A percentile compares a stretch with the other conserved stretches of the same genome.
These are phyloP conservation scores for Chaetomium olivaceum DNA, from an alignment of 2,329 filamentous ascomycete species.

Conservation along the genomic window DNA sequence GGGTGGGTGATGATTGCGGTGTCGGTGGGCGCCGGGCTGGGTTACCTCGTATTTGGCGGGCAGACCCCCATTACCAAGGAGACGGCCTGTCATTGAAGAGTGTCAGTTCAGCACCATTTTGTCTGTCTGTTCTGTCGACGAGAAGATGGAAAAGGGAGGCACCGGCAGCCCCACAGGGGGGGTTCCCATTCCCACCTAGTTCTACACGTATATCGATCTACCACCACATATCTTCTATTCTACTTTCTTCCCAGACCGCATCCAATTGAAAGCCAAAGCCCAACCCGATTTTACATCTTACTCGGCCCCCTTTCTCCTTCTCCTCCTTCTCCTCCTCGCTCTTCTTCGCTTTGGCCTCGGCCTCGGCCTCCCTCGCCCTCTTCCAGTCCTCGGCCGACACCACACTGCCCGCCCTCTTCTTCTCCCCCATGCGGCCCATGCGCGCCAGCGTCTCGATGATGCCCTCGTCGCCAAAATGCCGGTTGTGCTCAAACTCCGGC, in stretches of 20 bases:
- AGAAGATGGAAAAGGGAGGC: not conserved
- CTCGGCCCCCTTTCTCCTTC: conserved; percentile 27
- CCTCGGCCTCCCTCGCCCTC: conserved; percentile 32
- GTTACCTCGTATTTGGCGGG: conserved; percentile 79
- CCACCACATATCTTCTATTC: not conserved
- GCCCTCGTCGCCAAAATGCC: conserved; percentile 53
- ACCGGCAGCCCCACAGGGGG: not conserved
- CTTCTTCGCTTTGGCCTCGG: conserved; percentile 3
- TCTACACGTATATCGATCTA: not conserved
- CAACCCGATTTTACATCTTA: conserved; percentile 43
- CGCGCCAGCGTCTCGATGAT: conserved; percentile 50
- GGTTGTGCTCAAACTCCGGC: conserved; percentile 77
- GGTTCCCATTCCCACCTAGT: not conserved
- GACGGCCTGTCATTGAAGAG: conserved; percentile 72
- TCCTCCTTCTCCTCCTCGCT: not conserved
- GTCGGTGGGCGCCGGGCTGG: conserved; percentile 82
- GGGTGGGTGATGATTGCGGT: conserved; percentile 96
- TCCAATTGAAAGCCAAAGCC: conserved; percentile 31
- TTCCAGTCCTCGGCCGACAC: conserved; percentile 41
- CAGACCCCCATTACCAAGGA: conserved; percentile 73
- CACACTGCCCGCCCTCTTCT: conserved; percentile 43
- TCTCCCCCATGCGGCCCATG: conserved; percentile 49
- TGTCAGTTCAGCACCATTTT: conserved; percentile 9
- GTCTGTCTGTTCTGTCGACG: not conserved
- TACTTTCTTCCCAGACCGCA: not conserved